Conservation (phyloP, 2,329 filamentous ascomycete genomes). For the Sporothrix sp. region DNA sequence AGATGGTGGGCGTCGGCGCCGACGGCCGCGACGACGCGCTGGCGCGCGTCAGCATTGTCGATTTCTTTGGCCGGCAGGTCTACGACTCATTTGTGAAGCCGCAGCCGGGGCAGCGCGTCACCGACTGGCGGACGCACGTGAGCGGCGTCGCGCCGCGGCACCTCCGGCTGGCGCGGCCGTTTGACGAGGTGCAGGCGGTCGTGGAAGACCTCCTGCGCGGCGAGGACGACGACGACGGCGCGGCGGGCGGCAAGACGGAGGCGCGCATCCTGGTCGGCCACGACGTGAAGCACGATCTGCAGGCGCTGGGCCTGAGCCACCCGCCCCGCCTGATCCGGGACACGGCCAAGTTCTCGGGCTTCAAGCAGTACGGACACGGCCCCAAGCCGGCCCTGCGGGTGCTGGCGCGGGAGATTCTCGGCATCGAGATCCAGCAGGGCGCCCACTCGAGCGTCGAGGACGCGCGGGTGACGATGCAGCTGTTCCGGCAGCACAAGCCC, state of each 20-base stretch:
- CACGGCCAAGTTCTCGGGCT: constrained; percentile 68
- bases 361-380: constrained; percentile 58
- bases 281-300: constrained; percentile 69
- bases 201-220: constrained; percentile 60
- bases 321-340: constrained; percentile 72
- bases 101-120: constrained; percentile 63
- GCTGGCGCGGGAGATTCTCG: constrained; percentile 47
- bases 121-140: constrained; percentile 81
- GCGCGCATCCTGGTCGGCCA: constrained; percentile 69
- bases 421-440: constrained; percentile 53
- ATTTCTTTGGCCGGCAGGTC: constrained; percentile 84
- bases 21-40: constrained; percentile 63
- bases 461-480: constrained; percentile 78
- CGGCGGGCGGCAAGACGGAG: constrained; percentile 4
- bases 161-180: constrained; percentile 58
- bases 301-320: constrained; percentile 68
- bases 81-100: constrained; percentile 90
- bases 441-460: constrained; percentile 64
- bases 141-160: constrained; percentile 71
- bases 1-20: constrained; percentile 87
- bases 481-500: constrained; percentile 75
- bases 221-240: not conserved
- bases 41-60: constrained; percentile 80
- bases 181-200: constrained; percentile 67
- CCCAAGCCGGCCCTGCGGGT: constrained; percentile 57